These are phyloP conservation scores for Eurotiales sp. DNA, from an alignment of 2,329 filamentous ascomycete species.

Conservation along the genomic window DNA sequence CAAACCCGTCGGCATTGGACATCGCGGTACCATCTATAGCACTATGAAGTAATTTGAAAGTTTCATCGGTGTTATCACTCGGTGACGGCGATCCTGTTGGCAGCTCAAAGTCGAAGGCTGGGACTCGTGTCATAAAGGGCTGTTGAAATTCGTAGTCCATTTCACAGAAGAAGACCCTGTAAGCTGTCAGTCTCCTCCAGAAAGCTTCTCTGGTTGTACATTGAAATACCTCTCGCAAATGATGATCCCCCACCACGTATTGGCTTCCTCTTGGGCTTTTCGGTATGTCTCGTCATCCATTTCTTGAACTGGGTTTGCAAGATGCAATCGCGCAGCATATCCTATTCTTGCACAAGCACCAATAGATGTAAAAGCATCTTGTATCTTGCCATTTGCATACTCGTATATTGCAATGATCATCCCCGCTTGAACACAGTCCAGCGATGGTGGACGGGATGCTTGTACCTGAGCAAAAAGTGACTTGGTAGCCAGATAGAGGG, in stretches of 20 bases:
- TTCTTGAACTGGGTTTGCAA: neutral
- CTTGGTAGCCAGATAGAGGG: slow-evolving; percentile 23
- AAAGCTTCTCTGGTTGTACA: neutral
- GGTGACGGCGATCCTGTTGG: neutral
- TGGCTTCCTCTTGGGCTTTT: slow-evolving; percentile 21
- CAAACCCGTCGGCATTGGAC: slow-evolving; percentile 18
- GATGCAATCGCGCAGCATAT: slow-evolving; percentile 21
- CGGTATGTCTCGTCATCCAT: neutral
- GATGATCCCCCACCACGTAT: slow-evolving; percentile 29
- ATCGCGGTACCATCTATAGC: neutral
- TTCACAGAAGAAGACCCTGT: slow-evolving; percentile 4
- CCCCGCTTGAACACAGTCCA: slow-evolving; percentile 27
- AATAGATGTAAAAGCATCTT: slow-evolving; percentile 24
- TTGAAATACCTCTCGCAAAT: slow-evolving; percentile 28
- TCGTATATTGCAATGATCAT: slow-evolving; percentile 28
- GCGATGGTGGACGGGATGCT: slow-evolving; percentile 17
- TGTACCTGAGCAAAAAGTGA: slow-evolving; percentile 25
- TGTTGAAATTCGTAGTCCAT: neutral
- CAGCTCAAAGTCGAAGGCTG: neutral
- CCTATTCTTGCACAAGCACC: slow-evolving; percentile 24
- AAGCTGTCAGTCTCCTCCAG: neutral
- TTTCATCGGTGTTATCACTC: neutral
- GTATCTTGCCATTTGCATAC: slow-evolving; percentile 19
- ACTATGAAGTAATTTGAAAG: neutral
- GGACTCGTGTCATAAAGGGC: slow-evolving; percentile 1